Evolutionary conservation across 2,329 filamentous ascomycete species (phyloP).

Genomic region (Alternaria triticina): DNA sequence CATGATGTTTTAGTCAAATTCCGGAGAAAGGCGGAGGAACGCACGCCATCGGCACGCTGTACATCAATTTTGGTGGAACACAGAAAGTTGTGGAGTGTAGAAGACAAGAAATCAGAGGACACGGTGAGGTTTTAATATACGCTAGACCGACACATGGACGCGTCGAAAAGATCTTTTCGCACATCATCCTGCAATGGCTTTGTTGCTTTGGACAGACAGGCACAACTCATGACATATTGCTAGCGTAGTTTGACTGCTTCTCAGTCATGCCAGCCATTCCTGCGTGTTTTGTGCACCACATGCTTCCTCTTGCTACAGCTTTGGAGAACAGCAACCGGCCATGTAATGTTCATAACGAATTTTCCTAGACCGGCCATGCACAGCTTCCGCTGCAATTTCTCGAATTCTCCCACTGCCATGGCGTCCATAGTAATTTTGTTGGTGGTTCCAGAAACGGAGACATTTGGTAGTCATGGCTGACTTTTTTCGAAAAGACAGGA

Average conservation of each 20-base stretch:
- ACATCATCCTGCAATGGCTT: too few species aligned
- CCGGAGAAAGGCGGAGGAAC: not conserved
- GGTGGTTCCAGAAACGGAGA: not conserved
- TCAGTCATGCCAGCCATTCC: not conserved
- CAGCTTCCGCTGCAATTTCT: too few species aligned
- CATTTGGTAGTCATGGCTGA: fast-evolving
- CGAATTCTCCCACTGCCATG: not conserved
- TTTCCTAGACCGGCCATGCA: not conserved
- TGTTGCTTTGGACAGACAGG: not conserved
- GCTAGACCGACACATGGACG: not conserved
- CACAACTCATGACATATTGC: not conserved
- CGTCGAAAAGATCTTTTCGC: not conserved
- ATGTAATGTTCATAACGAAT: too few species aligned
- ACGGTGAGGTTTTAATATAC: not conserved
- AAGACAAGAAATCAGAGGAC: not conserved
- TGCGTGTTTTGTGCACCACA: not conserved
- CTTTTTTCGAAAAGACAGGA: not conserved
- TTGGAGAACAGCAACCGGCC: not conserved
- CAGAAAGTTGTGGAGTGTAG: not conserved
- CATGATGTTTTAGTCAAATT: not conserved
- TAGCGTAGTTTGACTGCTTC: not conserved
- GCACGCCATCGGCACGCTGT: too few species aligned
- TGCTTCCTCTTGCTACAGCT: not conserved
- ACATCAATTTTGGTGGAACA: not conserved
- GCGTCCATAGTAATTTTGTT: not conserved